Evolutionary conservation across 2,329 filamentous ascomycete genomes (phyloP), one percentile per base, ranked within the genome.

Genomic region (Colletotrichum agaves): DNA sequence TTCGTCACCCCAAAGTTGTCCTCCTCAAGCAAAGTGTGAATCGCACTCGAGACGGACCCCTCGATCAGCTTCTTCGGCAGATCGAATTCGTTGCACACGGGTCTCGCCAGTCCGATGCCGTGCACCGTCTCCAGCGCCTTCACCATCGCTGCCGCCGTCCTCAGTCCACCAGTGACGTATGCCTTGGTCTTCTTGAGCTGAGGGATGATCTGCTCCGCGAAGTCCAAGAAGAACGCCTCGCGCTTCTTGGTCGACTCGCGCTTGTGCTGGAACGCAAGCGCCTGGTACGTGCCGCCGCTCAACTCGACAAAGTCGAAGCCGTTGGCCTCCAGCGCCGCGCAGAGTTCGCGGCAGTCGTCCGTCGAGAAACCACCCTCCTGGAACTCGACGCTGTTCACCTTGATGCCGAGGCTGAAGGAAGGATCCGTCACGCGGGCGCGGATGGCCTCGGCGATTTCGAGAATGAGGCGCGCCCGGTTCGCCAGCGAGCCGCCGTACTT

Each of bases 141-240:
- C 13, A 86, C 83, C 88, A 91, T 90, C 2, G 83, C 88, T 19
- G 77, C 78, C 0, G 81, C 83, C 1, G 84, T 84, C 61, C 84
- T 82, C 69, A 90, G 78, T 0, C 88, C 88, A 27, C 88, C 88
- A 0, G 87, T 89, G 43, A 90, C 78, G 70, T 88, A 90, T 0
- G 80, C 82, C 73, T 83, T 87, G 0, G 87, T 90, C 74, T 85
- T 83, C 1, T 69, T 79, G 11, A 82, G 71, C 39, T 72, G 71
- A 0, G 78, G 78, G 23, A 83, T 76, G 73, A 90, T 83, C 69
- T 76, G 72, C 65, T 89, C 83, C 0, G 87, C 87, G 65, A 88
- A 89, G 2, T 88, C 85, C 49, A 89, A 73, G 80, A 89, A 90
- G 80, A 88, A 89, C 1, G 85, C 82, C 72, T 88, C 87, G 4